phyloP scores from a whole-genome alignment of 345 rosid species.

The Pelargonium nanum region DNA sequence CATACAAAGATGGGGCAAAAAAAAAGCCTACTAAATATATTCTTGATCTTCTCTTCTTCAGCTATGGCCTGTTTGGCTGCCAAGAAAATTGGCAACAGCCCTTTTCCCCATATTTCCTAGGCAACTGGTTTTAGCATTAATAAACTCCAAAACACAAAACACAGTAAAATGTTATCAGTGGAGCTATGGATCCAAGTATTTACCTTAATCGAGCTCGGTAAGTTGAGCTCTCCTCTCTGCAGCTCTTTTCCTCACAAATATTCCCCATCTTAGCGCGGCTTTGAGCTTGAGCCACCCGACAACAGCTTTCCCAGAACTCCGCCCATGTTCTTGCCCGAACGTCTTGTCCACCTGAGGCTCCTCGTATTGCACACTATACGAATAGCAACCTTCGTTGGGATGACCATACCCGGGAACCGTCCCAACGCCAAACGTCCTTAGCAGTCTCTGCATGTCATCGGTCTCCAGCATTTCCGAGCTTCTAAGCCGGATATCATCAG shows the following conservation, averaged over 20 bases:
- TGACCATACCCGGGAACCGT: slow-evolving; percentile 13
- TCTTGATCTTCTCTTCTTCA: too few relatives aligned
- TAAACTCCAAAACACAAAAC: too few relatives aligned
- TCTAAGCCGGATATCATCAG: slow-evolving; percentile 62
- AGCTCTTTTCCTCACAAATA: slow-evolving; percentile 23
- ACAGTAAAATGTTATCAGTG: too few relatives aligned
- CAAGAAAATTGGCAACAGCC: too few relatives aligned
- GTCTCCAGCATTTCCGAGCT: slow-evolving; percentile 83
- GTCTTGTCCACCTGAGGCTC: neutral
- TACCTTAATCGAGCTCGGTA: slow-evolving; percentile 12
- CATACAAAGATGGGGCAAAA: neutral
- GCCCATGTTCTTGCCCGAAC: neutral
- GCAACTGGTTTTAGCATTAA: too few relatives aligned
- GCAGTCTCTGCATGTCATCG: slow-evolving; percentile 85
- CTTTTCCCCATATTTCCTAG: too few relatives aligned
- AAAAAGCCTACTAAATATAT: too few relatives aligned
- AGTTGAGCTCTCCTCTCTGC: slow-evolving; percentile 25
- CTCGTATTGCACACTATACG: neutral
- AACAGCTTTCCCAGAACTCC: slow-evolving; percentile 18
- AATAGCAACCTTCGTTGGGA: neutral
- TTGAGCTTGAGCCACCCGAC: slow-evolving; percentile 26
- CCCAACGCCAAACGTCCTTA: slow-evolving; percentile 47
- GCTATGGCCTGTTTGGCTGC: too few relatives aligned
- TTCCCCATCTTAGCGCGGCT: slow-evolving; percentile 24
- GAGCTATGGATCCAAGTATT: too few relatives aligned